Base-by-base conservation (phyloP, 2,329 filamentous ascomycete genomes). In the Ophiostoma piceae region DNA sequence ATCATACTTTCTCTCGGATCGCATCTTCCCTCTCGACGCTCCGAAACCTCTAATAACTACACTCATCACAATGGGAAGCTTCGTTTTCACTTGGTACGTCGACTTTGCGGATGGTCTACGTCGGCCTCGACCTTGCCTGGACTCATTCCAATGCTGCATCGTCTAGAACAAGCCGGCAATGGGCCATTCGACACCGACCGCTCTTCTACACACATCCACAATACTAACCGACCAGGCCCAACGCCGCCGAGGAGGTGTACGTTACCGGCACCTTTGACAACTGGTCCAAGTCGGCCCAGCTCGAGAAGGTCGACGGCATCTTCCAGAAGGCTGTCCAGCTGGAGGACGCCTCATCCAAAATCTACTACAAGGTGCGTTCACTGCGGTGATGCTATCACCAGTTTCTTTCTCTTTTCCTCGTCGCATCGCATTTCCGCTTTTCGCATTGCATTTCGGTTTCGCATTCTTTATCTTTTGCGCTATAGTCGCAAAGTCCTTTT, bases 251-350 rank as follows among this genome's bases (percentile, higher is more conserved):
- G 75, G 91, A 96, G 78, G 94, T 98, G 79, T 94, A 90, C 80
- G 95, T 98, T 75, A 98, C 94, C 57, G 95, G 95, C 78, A 94
- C 92, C 73, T 98, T 98, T 78, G 94, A 98, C 81, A 86, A 92
- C 82, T 99, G 95, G 95, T 85, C 86, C 74, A 94, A 95, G 84
- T 92, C 88, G 70, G 87, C 94, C 79, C 87, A 91, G 82, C 86
- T 99, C 37, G 88, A 93, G 66, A 92, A 92, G 82, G 84, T 88
- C 57, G 90, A 86, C 77, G 83, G 88, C 73, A 76, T 85, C 75
- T 96, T 96, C 80, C 84, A 90, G 80, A 97, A 97, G 84, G 87
- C 87, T 43, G 92, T 99, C 71, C 82, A 87, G 68, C 84, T 98
- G 43, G 83, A 90, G 67, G 82, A 87, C 69, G 81, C 83, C 19